These are phyloP conservation scores for Kodamaea neixiangensis DNA, from an alignment of 805 yeast genomes.

Conservation along the genomic window DNA sequence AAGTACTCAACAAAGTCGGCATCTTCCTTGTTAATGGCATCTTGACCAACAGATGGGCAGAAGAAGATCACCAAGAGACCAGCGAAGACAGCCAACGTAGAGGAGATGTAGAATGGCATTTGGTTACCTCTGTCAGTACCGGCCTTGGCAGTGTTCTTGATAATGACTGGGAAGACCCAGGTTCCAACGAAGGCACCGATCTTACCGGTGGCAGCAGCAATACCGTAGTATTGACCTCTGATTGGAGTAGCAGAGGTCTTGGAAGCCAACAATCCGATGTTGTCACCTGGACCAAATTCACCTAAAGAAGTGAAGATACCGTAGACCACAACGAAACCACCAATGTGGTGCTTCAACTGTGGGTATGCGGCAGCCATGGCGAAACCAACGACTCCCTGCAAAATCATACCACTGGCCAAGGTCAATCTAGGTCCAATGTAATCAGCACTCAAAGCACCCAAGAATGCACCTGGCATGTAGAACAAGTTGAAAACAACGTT, in stretches of 20 bases:
- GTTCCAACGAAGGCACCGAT: conserved; percentile 92
- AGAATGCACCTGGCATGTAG: conserved; percentile 85
- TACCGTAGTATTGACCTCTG: conserved; percentile 88
- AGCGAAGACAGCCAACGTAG: conserved; percentile 72
- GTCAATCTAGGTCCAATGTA: conserved; percentile 87
- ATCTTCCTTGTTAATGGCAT: conserved; percentile 80
- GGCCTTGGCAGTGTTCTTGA: conserved; percentile 47
- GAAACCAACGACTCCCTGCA: conserved; percentile 80
- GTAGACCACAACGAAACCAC: conserved; percentile 78
- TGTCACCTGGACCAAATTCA: conserved; percentile 94
- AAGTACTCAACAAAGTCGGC: conserved; percentile 67
- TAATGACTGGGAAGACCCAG: conserved; percentile 82
- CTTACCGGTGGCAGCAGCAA: conserved; percentile 91
- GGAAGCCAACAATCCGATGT: conserved; percentile 83
- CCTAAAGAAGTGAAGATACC: conserved; percentile 88
- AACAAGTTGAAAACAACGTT: conserved; percentile 84
- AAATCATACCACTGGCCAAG: conserved; percentile 61
- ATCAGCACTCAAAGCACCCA: conserved; percentile 84
- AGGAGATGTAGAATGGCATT: conserved; percentile 81
- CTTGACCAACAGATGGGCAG: conserved; percentile 82
- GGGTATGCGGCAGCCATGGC: conserved; percentile 76
- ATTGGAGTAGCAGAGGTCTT: conserved; percentile 85
- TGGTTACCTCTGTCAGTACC: conserved; percentile 63
- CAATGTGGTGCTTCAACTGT: conserved; percentile 59
- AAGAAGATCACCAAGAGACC: conserved; percentile 68